phyloP scores from a whole-genome alignment of 2,329 filamentous ascomycete genomes.

The Fusarium poae region DNA sequence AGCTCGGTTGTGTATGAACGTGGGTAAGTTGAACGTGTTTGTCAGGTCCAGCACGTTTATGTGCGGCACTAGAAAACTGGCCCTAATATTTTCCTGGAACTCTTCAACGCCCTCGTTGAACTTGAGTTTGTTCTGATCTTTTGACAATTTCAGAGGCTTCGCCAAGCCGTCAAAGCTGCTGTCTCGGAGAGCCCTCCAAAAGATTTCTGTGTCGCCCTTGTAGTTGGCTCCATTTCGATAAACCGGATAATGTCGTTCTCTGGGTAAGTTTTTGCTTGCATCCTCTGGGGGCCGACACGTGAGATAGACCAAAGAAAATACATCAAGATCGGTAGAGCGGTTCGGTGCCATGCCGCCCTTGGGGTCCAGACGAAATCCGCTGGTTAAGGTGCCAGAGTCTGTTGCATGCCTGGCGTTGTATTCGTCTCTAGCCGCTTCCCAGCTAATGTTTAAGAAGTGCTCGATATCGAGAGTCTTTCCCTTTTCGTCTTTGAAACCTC shows the following conservation, averaged over 20 bases:
- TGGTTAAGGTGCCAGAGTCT: conserved; percentile 3
- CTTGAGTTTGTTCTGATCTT: neutral
- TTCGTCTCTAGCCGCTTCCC: conserved; percentile 17
- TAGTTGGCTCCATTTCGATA: conserved; percentile 44
- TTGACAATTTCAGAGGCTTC: neutral
- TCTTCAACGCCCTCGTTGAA: conserved; percentile 31
- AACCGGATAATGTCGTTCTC: conserved; percentile 17
- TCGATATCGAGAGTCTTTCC: conserved; percentile 12
- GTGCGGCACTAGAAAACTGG: conserved; percentile 43
- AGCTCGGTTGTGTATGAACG: conserved; percentile 42
- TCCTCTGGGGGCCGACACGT: neutral
- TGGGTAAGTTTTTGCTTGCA: no score
- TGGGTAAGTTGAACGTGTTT: conserved; percentile 33
- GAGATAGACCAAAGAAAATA: conserved; percentile 41
- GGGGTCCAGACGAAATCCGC: conserved; percentile 31
- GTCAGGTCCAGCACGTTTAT: conserved; percentile 41
- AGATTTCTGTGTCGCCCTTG: neutral
- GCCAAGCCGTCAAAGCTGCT: neutral
- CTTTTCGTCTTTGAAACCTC: neutral
- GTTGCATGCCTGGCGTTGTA: conserved; percentile 26
- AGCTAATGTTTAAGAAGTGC: conserved; percentile 14
- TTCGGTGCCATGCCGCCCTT: conserved; percentile 21
- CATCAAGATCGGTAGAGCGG: conserved; percentile 36
- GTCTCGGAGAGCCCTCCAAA: neutral
- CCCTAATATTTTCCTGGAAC: conserved; percentile 23